Base-by-base conservation (phyloP, 257 asterid species). In the Gentiana dahurica region DNA sequence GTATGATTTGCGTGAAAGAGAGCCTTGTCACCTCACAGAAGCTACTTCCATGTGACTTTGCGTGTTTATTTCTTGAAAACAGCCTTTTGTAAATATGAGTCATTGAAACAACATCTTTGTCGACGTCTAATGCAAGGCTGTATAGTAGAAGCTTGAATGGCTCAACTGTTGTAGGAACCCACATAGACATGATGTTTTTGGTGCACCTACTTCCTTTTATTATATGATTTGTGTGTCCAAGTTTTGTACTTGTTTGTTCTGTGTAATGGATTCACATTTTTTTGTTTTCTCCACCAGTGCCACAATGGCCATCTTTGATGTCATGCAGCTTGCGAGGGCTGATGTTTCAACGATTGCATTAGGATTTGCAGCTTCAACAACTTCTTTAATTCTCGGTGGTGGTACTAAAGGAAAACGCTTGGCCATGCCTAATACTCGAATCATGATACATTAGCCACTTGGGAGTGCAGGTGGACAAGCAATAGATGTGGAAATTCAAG, bases 391-490 rank as follows among this genome's bases (percentile, higher is more conserved):
- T 64, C 91, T 92, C 45, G 98, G 89, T 49, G 93, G 94, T 68
- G 98, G 98, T 62, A 79, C 97, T 36, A 92, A 85, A 77, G 94
- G 97, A 55, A 92, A 92, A 59, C 94, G 97, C 54, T 81, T 67
- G 48, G 96, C 98, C 11, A 92, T 88, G 98, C 98, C 98, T 36
- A 92, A 88, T 67, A 66, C 98, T 41, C 80, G 97, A 54, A 80
- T 90, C 57, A 90, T 90, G 97, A 74, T 86, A 53, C 96, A 86
- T 72, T 95, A 90, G 68, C 97, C 97, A 9, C 85, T 90, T 45
- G 97, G 97, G 8, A 94, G 97, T 60, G 86, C 90, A 39, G 81
- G 98, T 48, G 98, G 98, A 48, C 86, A 81, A 67, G 98, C 85
- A 9, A 69, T 81, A 61, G 96, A 87, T 60, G 97, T 91, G 55